Evolutionary conservation across 2,329 filamentous ascomycete genomes (phyloP), one percentile per base, ranked within the genome.

Genomic region (Talaromyces islandicus): DNA sequence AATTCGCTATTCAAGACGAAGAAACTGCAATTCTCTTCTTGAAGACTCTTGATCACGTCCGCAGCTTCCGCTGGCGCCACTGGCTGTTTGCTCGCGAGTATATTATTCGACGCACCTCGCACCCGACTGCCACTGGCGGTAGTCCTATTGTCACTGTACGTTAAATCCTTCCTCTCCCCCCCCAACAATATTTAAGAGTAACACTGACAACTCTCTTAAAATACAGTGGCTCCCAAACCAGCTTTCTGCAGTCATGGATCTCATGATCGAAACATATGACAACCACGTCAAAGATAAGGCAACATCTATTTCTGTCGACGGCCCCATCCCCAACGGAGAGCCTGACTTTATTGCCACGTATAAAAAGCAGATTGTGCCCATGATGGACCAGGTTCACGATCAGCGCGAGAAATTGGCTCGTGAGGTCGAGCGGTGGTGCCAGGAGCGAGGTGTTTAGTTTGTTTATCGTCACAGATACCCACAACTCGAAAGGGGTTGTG

Each of bases 41-140:
- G n/a, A 74, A 75, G 62, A 72, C 75, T 0, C 68, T 80, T 11
- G 74, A 80, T 63, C 78, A 80, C 61, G 76, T 80, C 5, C 74
- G 78, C 57, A 79, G 77, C 64, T 80, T 80, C 71, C 74, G 78
- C 54, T 80, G 78, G 78, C 72, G 78, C 1, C 78, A 80, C 62
- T 80, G 78, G 78, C 63, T 79, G 41, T 80, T 80, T 57, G 77
- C 77, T 1, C 68, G 77, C 30, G 78, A 80, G 66, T 80, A 80
- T 60, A 80, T 80, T 53, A 78, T 80, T 64, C 73, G 74, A 27
- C 68, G 77, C 2, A 78, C 77, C 0, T 69, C 71, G 3, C 75
- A 80, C 63, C 77, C 78, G 3, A 80, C 77, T 61, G 78, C 78
- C 29, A 80, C 78, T 0, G 78, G 78, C 41, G 78, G 78, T 10